A percentile compares a stretch with the other conserved stretches of the same genome.
These are phyloP conservation scores for Yamadazyma buinensis DNA, from an alignment of 1,139 yeast species.

Conservation along the genomic window DNA sequence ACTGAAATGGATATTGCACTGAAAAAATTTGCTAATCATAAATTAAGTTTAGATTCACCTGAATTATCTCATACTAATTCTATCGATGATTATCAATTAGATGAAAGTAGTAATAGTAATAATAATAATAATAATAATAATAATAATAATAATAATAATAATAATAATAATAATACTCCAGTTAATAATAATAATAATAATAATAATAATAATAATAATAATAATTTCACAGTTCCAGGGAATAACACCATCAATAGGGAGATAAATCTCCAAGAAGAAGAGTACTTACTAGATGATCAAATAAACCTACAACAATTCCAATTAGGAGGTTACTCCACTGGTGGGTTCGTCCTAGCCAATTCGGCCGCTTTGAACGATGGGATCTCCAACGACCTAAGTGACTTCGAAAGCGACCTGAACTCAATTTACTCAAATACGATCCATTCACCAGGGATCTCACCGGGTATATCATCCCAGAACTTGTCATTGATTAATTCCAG, in stretches of 20 bases:
- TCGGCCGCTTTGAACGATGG: conserved; percentile 17
- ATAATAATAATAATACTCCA: conserved; percentile 2
- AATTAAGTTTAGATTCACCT: conserved; percentile 5
- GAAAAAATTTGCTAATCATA: conserved; percentile 33
- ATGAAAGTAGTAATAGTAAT: not conserved
- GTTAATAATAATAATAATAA: not conserved
- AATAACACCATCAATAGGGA: too few species aligned
- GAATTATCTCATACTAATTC: not conserved
- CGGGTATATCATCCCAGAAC: conserved; percentile 1
- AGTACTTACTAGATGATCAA: conserved; percentile 2
- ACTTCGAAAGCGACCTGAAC: conserved; percentile 22
- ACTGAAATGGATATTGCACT: conserved; percentile 23
- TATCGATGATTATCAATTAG: not conserved
- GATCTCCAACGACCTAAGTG: conserved; percentile 17
- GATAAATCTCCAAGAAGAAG: conserved; percentile 1
- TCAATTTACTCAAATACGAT: conserved; percentile 14
- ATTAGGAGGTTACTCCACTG: conserved; percentile 15
- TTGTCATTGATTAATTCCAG: not conserved
- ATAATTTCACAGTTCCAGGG: too few species aligned
- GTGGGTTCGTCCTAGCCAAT: conserved; percentile 19
- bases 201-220: not conserved
- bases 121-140: not conserved
- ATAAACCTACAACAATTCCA: conserved; percentile 7
- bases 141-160: too few species aligned
- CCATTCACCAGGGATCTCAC: conserved; percentile 5